These are phyloP conservation scores for Stephanocyclus meneghinianus DNA, from an alignment of 352 stramenopile genomes.

Conservation along the genomic window DNA sequence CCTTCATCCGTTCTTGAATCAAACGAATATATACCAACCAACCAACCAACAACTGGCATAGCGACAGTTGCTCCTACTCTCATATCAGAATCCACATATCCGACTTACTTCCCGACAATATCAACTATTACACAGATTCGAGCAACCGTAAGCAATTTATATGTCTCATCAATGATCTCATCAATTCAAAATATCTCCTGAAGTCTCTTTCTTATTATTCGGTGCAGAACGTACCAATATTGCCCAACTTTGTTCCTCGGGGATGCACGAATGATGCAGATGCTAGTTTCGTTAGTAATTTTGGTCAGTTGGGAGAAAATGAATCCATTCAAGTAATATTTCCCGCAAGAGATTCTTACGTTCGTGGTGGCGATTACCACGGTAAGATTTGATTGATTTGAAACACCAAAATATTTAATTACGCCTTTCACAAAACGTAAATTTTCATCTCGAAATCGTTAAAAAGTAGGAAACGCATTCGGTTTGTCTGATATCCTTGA, in stretches of 20 bases:
- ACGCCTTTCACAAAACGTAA: background rate
- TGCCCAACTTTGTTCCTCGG: constrained; percentile 1
- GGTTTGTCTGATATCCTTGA: constrained; percentile 9
- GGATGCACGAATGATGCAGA: constrained; percentile 7
- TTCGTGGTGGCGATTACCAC: constrained; percentile 8
- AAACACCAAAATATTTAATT: background rate
- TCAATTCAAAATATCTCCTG: background rate
- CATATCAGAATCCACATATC: background rate
- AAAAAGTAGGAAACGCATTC: background rate
- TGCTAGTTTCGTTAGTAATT: background rate
- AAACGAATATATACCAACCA: too few species aligned
- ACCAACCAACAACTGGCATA: too few species aligned
- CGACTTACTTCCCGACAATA: background rate
- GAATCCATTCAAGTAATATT: background rate
- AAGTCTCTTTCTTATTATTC: background rate
- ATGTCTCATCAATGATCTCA: background rate
- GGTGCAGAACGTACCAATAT: background rate
- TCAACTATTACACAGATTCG: background rate
- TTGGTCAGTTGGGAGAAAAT: background rate
- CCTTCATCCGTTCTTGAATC: too few species aligned
- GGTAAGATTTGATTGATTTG: constrained; percentile 11
- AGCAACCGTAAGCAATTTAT: background rate
- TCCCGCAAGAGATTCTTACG: constrained; percentile 17
- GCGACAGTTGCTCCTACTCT: too few species aligned
- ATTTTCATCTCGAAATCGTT: background rate